Evolutionary conservation across 345 rosid species (phyloP), one percentile per base, ranked within the genome.

Genomic region (Stellera chamaejasme): DNA sequence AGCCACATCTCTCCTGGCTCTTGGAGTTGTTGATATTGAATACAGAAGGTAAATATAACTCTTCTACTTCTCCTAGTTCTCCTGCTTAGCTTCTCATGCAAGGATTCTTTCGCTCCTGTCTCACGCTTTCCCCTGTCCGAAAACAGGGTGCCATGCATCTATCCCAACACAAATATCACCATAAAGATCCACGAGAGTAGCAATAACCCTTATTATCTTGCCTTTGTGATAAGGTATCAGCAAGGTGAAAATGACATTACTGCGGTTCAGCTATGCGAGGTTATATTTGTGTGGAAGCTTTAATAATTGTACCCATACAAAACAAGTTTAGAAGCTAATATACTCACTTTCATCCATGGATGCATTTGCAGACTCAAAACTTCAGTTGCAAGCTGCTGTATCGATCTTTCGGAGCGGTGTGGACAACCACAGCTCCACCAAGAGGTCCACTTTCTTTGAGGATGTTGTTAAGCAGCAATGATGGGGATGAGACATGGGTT

Each of bases 211-310:
- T 48, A 75, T 57, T 84, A 84, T 56, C 67, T 84, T 67, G 92
- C 66, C 45, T 84, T 84, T 52, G 71, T 71, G 47, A 63, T 84
- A 42, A 68, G 83, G 85, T 72, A 69, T 68, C 91, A 84, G 61
- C 85, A 84, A 72, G 91, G 91, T 32, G 67, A 63, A 27, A 79
- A 55, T 57, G 92, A 84, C 57, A 79, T 84, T 60, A 79, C 83
- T 0, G 92, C 85, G 11, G 92, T 84, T 52, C 88, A 79, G 71
- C 73, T 84, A 6, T 84, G 92, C 11, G 85, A 84, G 85, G 92
- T 84, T 73, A 15, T 32, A 19, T 19, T 19, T 32, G 39, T 32
- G 39, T 8, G 7, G 0, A 8, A 4, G 39, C 39, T 32, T 32
- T 32, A 8, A 5, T 32, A 4, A 5, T 32, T 2, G 7, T 32